Evolutionary conservation across 768 basidiomycete species (phyloP).

Genomic region (Boletus rufocinnamomeus): DNA sequence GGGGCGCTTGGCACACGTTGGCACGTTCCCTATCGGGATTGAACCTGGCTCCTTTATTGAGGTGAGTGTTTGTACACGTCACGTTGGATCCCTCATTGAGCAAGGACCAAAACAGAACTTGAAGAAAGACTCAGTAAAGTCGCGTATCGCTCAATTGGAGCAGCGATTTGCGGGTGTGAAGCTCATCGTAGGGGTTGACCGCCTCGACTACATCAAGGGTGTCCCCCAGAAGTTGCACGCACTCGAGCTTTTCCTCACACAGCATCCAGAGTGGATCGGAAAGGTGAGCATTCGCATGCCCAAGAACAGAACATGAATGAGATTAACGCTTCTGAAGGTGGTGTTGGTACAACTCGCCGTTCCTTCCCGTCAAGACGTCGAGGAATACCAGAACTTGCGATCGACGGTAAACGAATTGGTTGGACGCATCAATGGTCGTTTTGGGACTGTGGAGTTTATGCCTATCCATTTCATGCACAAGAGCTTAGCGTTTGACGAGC

Average conservation of each 20-base stretch:
- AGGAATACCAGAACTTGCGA: constrained; percentile 97
- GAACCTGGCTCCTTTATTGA: constrained; percentile 91
- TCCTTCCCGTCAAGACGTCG: constrained; percentile 96
- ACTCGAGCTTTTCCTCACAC: constrained; percentile 92
- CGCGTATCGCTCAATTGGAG: constrained; percentile 79
- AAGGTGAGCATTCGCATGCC: constrained; percentile 54
- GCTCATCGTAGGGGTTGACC: constrained; percentile 97
- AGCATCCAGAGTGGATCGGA: constrained; percentile 99
- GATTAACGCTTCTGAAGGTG: constrained; percentile 50
- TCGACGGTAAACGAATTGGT: constrained; percentile 97
- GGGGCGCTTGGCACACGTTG: constrained; percentile 93
- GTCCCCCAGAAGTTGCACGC: constrained; percentile 98
- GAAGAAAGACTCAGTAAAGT: constrained; percentile 74
- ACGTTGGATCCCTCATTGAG: constrained; percentile 4
- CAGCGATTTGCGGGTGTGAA: constrained; percentile 93
- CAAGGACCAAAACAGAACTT: constrained; percentile 57
- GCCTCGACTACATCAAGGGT: constrained; percentile 99
- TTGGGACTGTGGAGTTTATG: constrained; percentile 99
- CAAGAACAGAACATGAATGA: background rate
- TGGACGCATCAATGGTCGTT: constrained; percentile 96
- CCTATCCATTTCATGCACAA: constrained; percentile 99
- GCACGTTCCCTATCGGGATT: constrained; percentile 99
- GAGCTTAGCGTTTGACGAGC: constrained; percentile 87
- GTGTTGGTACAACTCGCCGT: constrained; percentile 97
- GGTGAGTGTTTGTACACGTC: constrained; percentile 38